Percentiles rank a stretch among this genome's conserved stretches.
These are phyloP conservation scores for Reutealis trisperma DNA, from an alignment of 345 rosid species.

Conservation along the genomic window DNA sequence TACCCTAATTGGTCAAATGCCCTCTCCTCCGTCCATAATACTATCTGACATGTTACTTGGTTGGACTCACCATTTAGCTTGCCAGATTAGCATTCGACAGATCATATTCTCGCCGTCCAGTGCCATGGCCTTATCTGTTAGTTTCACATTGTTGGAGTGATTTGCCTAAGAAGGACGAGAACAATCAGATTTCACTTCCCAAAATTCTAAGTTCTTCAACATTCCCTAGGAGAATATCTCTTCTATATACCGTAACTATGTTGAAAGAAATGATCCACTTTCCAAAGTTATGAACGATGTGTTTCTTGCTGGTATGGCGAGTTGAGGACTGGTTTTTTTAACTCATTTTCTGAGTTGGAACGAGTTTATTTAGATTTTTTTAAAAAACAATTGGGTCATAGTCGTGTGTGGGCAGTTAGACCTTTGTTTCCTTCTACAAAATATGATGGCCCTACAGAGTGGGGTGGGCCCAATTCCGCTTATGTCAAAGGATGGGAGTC, in stretches of 20 bases:
- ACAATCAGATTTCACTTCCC: slow-evolving; percentile 31
- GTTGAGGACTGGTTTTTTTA: slow-evolving; percentile 57
- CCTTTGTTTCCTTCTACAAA: slow-evolving; percentile 42
- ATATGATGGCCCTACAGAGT: not conserved
- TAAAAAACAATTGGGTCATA: slow-evolving; percentile 30
- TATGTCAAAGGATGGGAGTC: slow-evolving; percentile 49
- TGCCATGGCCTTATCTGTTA: slow-evolving; percentile 35
- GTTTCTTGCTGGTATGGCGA: slow-evolving; percentile 31
- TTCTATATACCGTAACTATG: slow-evolving; percentile 14
- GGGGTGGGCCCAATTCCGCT: slow-evolving; percentile 55
- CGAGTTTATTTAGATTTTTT: slow-evolving; percentile 34
- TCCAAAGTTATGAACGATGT: slow-evolving; percentile 34
- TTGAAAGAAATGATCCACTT: slow-evolving; percentile 37
- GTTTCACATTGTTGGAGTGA: slow-evolving; percentile 25
- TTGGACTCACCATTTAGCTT: slow-evolving; percentile 60
- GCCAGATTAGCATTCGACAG: slow-evolving; percentile 38
- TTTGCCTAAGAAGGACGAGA: slow-evolving; percentile 21
- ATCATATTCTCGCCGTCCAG: slow-evolving; percentile 62
- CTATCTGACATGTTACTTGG: slow-evolving; percentile 66
- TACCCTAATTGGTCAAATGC: slow-evolving; percentile 47
- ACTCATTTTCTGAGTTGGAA: slow-evolving; percentile 56
- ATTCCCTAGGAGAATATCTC: slow-evolving; percentile 45
- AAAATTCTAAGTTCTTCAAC: slow-evolving; percentile 45
- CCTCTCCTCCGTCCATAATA: slow-evolving; percentile 54
- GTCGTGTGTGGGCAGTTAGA: slow-evolving; percentile 55